Conservation (phyloP, 2,329 filamentous ascomycete genomes). For the Fusarium keratoplasticum region DNA sequence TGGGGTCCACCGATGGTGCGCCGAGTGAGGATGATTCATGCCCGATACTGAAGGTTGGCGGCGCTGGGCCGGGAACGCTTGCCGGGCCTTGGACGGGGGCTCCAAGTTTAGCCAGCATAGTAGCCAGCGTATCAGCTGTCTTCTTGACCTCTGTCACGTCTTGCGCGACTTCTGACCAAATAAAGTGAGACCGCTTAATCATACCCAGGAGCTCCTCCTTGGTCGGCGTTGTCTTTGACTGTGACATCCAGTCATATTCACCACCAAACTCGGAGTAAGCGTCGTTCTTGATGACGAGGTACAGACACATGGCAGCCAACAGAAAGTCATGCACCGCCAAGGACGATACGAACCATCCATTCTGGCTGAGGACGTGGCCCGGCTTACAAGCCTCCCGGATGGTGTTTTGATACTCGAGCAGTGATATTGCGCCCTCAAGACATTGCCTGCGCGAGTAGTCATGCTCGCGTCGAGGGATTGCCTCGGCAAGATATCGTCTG, state of each 20-base stretch:
- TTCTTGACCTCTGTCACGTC: slow-evolving; percentile 56
- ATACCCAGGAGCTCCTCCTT: slow-evolving; percentile 55
- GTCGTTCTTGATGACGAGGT: slow-evolving; percentile 61
- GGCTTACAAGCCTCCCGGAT: slow-evolving; percentile 63
- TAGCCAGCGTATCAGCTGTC: slow-evolving; percentile 58
- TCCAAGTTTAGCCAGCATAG: slow-evolving; percentile 59
- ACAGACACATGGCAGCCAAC: slow-evolving; percentile 70
- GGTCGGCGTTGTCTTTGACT: slow-evolving; percentile 47
- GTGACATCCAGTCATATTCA: slow-evolving; percentile 50
- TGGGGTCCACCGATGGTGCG: slow-evolving; percentile 34
- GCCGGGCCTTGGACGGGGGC: slow-evolving; percentile 41
- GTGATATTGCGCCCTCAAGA: slow-evolving; percentile 59
- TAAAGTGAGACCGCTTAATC: slow-evolving; percentile 56
- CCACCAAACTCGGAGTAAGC: slow-evolving; percentile 52
- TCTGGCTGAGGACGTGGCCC: slow-evolving; percentile 63
- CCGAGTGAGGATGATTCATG: slow-evolving; percentile 32
- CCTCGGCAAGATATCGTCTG: slow-evolving; percentile 62
- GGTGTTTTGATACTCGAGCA: slow-evolving; percentile 60
- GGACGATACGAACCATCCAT: slow-evolving; percentile 68
- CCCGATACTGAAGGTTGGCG: slow-evolving; percentile 7
- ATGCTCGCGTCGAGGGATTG: slow-evolving; percentile 56
- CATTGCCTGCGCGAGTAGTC: slow-evolving; percentile 64
- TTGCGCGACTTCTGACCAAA: slow-evolving; percentile 57
- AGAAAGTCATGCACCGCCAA: slow-evolving; percentile 71
- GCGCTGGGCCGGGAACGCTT: background rate